A percentile compares a stretch with the other conserved stretches of the same genome.
Conservation (phyloP, 306 rosid genomes). For the Sphenostylis stenocarpa region DNA sequence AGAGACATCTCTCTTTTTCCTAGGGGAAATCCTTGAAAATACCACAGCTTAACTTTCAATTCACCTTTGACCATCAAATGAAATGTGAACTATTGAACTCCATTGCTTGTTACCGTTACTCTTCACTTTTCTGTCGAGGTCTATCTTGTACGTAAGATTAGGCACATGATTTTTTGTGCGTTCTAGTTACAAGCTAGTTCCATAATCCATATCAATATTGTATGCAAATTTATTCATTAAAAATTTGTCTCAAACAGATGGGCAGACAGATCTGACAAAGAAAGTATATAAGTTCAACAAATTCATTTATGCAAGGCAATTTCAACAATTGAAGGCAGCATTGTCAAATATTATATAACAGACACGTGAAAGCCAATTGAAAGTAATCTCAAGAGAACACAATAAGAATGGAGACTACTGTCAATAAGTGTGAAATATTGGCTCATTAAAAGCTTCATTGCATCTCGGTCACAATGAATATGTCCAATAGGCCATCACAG, state of each 20-base stretch:
- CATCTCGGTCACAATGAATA: neutral
- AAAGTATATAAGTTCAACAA: neutral
- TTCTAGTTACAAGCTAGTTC: slow-evolving; percentile 8
- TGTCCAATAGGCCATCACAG: neutral
- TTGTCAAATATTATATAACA: neutral
- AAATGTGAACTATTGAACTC: too few relatives aligned
- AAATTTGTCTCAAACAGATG: neutral
- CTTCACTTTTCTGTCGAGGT: too few relatives aligned
- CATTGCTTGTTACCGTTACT: too few relatives aligned
- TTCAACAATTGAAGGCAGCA: neutral
- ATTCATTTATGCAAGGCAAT: neutral
- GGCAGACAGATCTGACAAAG: neutral
- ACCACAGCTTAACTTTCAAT: neutral
- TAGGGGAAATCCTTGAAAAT: too few relatives aligned
- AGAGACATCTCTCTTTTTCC: too few relatives aligned
- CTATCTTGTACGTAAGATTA: neutral
- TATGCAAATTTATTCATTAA: neutral
- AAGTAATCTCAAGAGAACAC: neutral
- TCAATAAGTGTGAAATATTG: slow-evolving; percentile 9
- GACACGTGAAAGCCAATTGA: neutral
- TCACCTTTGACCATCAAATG: too few relatives aligned
- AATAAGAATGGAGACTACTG: neutral
- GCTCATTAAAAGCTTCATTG: slow-evolving; percentile 1
- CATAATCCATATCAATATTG: neutral
- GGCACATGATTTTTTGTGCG: neutral